These are phyloP conservation scores for Biscogniauxia sp. DNA, from an alignment of 2,329 filamentous ascomycete species.

Conservation along the genomic window DNA sequence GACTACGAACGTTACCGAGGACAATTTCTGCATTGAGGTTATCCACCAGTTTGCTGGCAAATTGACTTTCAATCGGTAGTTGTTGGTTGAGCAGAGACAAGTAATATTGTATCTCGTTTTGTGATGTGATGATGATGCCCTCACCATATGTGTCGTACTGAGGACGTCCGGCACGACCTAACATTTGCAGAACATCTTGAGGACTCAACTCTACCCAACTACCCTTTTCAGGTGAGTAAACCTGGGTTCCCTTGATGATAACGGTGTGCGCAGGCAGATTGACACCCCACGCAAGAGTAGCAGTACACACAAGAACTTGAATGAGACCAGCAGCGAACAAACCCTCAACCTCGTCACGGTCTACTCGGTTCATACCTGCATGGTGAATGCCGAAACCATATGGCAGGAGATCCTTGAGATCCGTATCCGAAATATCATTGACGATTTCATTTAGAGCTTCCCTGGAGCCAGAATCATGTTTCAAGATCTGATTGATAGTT, in stretches of 20 bases:
- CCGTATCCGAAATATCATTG: slow-evolving; percentile 76
- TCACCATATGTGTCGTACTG: slow-evolving; percentile 98
- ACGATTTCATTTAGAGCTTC: slow-evolving; percentile 86
- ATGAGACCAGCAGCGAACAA: slow-evolving; percentile 89
- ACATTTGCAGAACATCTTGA: slow-evolving; percentile 97
- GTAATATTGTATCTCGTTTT: slow-evolving; percentile 95
- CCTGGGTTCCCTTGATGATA: slow-evolving; percentile 97
- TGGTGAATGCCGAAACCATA: slow-evolving; percentile 99
- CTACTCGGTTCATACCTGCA: slow-evolving; percentile 93
- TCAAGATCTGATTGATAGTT: slow-evolving; percentile 92
- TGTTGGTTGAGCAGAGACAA: slow-evolving; percentile 96
- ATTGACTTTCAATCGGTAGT: slow-evolving; percentile 93
- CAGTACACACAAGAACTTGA: slow-evolving; percentile 94
- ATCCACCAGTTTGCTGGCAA: slow-evolving; percentile 89
- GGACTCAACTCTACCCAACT: slow-evolving; percentile 97
- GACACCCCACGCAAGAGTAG: slow-evolving; percentile 98
- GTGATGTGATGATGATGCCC: slow-evolving; percentile 97
- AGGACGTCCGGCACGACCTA: slow-evolving; percentile 91
- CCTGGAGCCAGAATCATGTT: slow-evolving; percentile 85
- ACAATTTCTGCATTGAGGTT: slow-evolving; percentile 97
- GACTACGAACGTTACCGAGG: slow-evolving; percentile 83
- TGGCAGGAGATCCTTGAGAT: slow-evolving; percentile 89
- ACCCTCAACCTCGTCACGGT: slow-evolving; percentile 92
- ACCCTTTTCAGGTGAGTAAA: slow-evolving; percentile 98
- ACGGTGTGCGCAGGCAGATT: slow-evolving; percentile 97